Conservation (phyloP, 352 stramenopile genomes). For the Globisporangium parvum region DNA sequence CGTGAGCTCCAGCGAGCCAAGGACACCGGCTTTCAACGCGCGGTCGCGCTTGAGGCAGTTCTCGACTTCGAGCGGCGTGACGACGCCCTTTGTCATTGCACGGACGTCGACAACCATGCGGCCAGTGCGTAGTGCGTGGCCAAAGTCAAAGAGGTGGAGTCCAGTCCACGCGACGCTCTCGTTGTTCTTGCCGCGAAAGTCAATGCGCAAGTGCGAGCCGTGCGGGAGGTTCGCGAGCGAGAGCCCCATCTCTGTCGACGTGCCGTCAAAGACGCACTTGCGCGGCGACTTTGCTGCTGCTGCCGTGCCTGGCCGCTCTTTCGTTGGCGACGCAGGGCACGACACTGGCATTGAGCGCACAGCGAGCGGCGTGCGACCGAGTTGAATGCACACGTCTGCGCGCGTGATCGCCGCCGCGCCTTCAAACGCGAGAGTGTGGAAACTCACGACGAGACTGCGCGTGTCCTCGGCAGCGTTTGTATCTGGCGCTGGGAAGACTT, state of each 20-base stretch:
- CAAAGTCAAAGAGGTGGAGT: constrained; percentile 78
- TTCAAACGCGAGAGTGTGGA: constrained; percentile 10
- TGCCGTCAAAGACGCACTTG: constrained; percentile 5
- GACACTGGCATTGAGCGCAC: constrained; percentile 12
- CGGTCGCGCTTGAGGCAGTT: constrained; percentile 49
- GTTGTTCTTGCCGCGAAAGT: constrained; percentile 38
- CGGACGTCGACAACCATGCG: constrained; percentile 30
- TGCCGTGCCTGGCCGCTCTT: constrained; percentile 11
- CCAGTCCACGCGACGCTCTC: constrained; percentile 52
- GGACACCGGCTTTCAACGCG: constrained; percentile 20
- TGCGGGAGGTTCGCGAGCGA: constrained; percentile 65
- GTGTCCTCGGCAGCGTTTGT: constrained; percentile 8
- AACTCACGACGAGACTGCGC: constrained; percentile 15
- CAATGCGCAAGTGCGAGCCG: constrained; percentile 61
- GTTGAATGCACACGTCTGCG: constrained; percentile 20
- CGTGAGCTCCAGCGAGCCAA: constrained; percentile 40
- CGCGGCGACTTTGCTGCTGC: constrained; percentile 2
- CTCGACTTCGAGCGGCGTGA: constrained; percentile 66
- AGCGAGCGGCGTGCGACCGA: constrained; percentile 23
- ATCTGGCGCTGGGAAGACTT: constrained; percentile 18
- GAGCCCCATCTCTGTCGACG: constrained; percentile 18
- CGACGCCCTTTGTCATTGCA: constrained; percentile 18
- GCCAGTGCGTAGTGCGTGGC: constrained; percentile 56
- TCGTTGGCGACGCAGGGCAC: constrained; percentile 11
- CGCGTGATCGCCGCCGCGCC: constrained; percentile 8